Evolutionary conservation across 116 monocot genomes (phyloP).

Genomic region (Cymodocea nodosa): DNA sequence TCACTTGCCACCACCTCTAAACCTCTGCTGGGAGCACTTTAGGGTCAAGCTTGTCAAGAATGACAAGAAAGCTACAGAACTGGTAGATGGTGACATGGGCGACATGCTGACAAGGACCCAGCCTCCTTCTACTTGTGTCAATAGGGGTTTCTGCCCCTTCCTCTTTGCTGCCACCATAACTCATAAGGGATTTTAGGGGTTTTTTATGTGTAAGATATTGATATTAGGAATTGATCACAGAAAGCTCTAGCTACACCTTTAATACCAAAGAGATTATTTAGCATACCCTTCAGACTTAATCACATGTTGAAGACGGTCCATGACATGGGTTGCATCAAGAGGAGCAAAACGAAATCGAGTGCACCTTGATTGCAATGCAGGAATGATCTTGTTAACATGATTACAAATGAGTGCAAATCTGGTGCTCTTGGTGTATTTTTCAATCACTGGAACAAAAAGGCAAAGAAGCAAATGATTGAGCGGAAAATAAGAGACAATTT

Average conservation of each 20-base stretch:
- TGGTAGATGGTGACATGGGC: too few species aligned
- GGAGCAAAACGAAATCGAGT: constrained; percentile 97
- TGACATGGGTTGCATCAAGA: constrained; percentile 61
- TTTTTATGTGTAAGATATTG: too few species aligned
- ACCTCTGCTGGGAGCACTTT: too few species aligned
- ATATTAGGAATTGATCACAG: neutral
- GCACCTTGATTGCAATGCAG: constrained; percentile 92
- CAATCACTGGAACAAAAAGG: constrained; percentile 59
- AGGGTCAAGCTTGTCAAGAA: too few species aligned
- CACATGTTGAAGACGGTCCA: constrained; percentile 74
- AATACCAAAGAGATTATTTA: neutral
- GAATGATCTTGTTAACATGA: constrained; percentile 97
- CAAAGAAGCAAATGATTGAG: neutral
- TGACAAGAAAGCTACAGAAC: too few species aligned
- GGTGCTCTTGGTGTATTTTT: constrained; percentile 88
- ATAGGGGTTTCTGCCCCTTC: too few species aligned
- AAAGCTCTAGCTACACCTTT: neutral
- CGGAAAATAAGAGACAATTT: neutral
- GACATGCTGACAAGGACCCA: too few species aligned
- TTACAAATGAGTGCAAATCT: constrained; percentile 96
- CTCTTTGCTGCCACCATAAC: too few species aligned
- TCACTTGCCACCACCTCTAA: too few species aligned
- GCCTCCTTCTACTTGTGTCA: too few species aligned
- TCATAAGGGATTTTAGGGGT: too few species aligned
- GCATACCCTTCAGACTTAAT: constrained; percentile 80